Percentiles rank a stretch among this genome's conserved stretches.
phyloP scores from a whole-genome alignment of 345 rosid genomes.

The Murraya koenigii region DNA sequence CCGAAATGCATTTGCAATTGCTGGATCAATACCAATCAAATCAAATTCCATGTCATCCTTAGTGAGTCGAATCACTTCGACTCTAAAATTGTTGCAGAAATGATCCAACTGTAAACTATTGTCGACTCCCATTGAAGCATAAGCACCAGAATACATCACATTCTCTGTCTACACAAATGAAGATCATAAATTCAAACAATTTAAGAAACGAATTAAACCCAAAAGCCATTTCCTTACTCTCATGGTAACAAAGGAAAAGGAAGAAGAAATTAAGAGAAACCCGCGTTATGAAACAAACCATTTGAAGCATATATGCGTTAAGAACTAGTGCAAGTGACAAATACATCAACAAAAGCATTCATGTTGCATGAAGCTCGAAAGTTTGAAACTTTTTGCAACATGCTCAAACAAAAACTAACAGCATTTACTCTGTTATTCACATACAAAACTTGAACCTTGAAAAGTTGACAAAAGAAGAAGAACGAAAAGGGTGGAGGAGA shows the following conservation, averaged over 20 bases:
- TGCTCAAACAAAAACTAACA: not conserved
- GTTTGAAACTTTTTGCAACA: not conserved
- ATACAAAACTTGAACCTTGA: not conserved
- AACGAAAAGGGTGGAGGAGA: not conserved
- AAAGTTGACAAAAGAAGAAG: not conserved
- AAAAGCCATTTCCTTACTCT: not conserved
- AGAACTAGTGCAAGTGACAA: not conserved
- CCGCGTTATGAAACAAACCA: not conserved
- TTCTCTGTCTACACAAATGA: conserved; percentile 58
- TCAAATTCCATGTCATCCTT: conserved; percentile 77
- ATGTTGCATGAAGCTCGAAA: not conserved
- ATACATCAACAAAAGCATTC: not conserved
- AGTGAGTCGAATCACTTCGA: conserved; percentile 44
- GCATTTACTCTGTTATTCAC: not conserved
- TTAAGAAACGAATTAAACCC: not conserved
- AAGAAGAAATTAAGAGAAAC: not conserved
- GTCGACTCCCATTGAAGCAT: conserved; percentile 65
- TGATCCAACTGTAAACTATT: conserved; percentile 52
- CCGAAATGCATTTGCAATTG: conserved; percentile 87
- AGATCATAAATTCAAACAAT: not conserved
- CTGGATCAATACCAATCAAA: conserved; percentile 77
- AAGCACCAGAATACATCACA: conserved; percentile 77
- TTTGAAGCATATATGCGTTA: not conserved
- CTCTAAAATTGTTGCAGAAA: conserved; percentile 56
- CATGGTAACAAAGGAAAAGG: no score